Base-by-base conservation (phyloP, 2,329 filamentous ascomycete species). In the Colletotrichum orchidophilum region DNA sequence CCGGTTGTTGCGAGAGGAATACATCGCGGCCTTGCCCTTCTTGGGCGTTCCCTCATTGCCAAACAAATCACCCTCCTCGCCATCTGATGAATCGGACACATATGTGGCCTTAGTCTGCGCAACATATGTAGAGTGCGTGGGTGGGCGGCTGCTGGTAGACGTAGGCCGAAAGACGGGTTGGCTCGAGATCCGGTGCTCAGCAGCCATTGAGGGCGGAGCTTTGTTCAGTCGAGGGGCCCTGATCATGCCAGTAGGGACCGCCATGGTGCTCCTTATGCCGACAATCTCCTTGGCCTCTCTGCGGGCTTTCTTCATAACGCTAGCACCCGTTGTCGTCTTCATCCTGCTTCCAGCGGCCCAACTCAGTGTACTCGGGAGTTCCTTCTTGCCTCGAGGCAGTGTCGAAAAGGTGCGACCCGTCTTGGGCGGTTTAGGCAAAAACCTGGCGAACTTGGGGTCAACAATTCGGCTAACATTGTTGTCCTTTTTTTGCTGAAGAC, bases 391-490 rank as follows among this genome's bases (percentile, higher is more conserved):
- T 46, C 74, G 73, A 27, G 64, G 66, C n/a, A 66, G 66, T 21
- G 59, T 65, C 9, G 74, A 76, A 18, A 75, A 62, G 55, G 74
- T 64, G 71, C 58, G 76, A 8, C 77, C 79, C 70, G 80, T 81
- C 76, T 77, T 81, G 64, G 75, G 83, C 71, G 74, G 78, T 7
- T 80, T 83, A 1, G 87, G 87, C 11, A 91, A 78, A 12, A 80
- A 78, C 31, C 80, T 83, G 54, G 82, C 80, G 18, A 62, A 62
- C 29, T 62, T 62, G 24, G 60, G 64, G 69, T 88, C 84, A 33
- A 93, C 84, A 46, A 93, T 85, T 69, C 85, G 86, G 71, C 87
- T 87, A 15, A 84, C 84, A 67, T 91, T 89, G 66, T 86, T 85
- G 42, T 87, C 85, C 74, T 89, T 89, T 72, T 89, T 83, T 69